Evolutionary conservation across 257 asterid genomes (phyloP), one percentile per base, ranked within the genome.

Genomic region (Penstemon eatonii): DNA sequence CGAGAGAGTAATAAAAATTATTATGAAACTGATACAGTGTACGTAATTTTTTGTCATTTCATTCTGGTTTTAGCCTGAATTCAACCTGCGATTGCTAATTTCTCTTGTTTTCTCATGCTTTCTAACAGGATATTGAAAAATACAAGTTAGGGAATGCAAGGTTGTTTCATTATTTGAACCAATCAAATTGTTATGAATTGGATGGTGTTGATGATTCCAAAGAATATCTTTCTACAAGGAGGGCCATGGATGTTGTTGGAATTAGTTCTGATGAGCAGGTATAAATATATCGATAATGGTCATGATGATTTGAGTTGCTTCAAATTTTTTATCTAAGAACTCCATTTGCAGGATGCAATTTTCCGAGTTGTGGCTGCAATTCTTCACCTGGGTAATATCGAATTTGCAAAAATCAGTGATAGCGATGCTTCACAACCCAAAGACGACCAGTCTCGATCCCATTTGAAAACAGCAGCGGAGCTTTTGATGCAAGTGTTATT

Each of bases 171-270:
- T 91, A 91, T 81, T 85, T 91, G 75, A 91, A 91, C 74, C 98
- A 91, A 73, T 78, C 96, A 54, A 81, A 81, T 75, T 91, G 89
- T 69, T 73, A 71, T 73, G 80, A 87, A 67, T 60, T 91, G 77
- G 84, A 81, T 46, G 94, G 89, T 39, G 63, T 91, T 70, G 90
- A 89, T 79, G 96, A 91, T 74, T 65, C 90, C 62, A 80, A 83
- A 79, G 98, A 89, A 72, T 91, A 84, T 79, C 72, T 87, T 11
- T 81, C 84, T 39, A 87, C 96, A 36, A 83, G 91, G 77, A 84
- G 84, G 69, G 98, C 98, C 33, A 91, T 91, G 98, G 96, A 84
- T 43, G 69, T 91, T 38, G 96, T 91, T 75, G 98, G 98, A 66
- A 91, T 91, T 46, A 87, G 83, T 71, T 58, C 80, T 0, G 86